These are phyloP conservation scores for Olyra latifolia DNA, from an alignment of 176 grass and related monocot species.

Conservation along the genomic window DNA sequence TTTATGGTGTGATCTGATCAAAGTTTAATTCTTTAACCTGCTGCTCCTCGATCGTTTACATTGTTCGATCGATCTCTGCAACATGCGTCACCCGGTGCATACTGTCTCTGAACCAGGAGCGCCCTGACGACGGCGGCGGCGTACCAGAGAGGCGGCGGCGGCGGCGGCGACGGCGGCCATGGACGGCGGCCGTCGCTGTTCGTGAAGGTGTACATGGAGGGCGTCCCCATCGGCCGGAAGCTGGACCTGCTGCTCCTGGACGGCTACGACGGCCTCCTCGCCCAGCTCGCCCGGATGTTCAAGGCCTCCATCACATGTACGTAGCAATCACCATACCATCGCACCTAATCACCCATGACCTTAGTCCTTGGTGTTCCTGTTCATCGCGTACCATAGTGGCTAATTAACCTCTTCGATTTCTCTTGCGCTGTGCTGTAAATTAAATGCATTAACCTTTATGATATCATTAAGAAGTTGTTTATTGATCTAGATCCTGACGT, in stretches of 20 bases:
- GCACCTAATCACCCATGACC: not conserved
- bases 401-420: no score
- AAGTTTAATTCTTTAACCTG: not conserved
- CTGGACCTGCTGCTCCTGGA: constrained; percentile 55
- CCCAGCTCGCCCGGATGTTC: constrained; percentile 56
- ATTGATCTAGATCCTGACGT: constrained; percentile 47
- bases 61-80: not conserved
- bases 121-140: constrained; percentile 10
- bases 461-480: not conserved
- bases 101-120: constrained; percentile 48
- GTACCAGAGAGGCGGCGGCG: not conserved
- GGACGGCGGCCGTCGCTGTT: constrained; percentile 39
- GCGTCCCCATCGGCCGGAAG: constrained; percentile 68
- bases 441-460: no score
- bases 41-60: constrained; percentile 24
- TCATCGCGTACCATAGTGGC: not conserved
- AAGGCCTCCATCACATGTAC: constrained; percentile 53
- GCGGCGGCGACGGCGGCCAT: not conserved
- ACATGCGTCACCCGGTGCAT: not conserved
- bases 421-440: no score
- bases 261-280: constrained; percentile 51
- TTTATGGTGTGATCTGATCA: no score
- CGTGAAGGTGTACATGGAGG: constrained; percentile 86
- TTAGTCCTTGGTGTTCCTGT: not conserved
- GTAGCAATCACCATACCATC: not conserved